Evolutionary conservation across 768 basidiomycete species (phyloP).

Genomic region (Termitomyces sp.): DNA sequence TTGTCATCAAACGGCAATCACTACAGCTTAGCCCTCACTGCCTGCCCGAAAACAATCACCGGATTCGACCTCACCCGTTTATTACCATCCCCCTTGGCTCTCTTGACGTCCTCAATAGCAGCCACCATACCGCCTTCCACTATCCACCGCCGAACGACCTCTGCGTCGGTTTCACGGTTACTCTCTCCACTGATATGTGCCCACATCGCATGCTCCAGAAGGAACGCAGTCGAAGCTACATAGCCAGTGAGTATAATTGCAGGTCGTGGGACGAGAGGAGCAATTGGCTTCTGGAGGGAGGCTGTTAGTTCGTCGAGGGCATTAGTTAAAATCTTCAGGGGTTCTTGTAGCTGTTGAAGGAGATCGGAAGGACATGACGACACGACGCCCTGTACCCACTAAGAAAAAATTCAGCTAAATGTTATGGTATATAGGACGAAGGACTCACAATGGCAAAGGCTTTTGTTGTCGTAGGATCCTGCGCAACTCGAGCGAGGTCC

Average conservation of each 20-base stretch:
- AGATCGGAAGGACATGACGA: conserved; percentile 37
- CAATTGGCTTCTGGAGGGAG: conserved; percentile 36
- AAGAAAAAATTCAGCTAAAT: not conserved
- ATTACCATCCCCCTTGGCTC: conserved; percentile 19
- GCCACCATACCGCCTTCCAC: conserved; percentile 39
- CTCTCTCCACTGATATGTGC: conserved; percentile 27
- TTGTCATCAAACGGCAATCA: not conserved
- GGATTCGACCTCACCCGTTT: conserved; percentile 23
- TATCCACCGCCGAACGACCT: conserved; percentile 50
- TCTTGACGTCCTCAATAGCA: conserved; percentile 33
- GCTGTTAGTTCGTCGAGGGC: conserved; percentile 37
- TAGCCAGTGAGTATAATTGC: conserved; percentile 57
- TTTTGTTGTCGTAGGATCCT: conserved; percentile 36
- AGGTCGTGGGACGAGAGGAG: conserved; percentile 50
- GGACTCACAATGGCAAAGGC: conserved; percentile 48
- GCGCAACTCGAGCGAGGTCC: conserved; percentile 57
- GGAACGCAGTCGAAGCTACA: conserved; percentile 47
- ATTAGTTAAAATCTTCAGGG: conserved; percentile 29
- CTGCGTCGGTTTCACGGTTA: conserved; percentile 38
- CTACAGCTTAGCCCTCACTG: conserved; percentile 20
- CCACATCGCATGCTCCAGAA: conserved; percentile 73
- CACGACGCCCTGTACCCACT: conserved; percentile 54
- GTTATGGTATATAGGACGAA: not conserved
- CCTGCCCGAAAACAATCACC: conserved; percentile 31
- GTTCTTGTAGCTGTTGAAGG: conserved; percentile 18